Base-by-base conservation (phyloP, 179 eudicot genomes). In the Patellifolia procumbens region DNA sequence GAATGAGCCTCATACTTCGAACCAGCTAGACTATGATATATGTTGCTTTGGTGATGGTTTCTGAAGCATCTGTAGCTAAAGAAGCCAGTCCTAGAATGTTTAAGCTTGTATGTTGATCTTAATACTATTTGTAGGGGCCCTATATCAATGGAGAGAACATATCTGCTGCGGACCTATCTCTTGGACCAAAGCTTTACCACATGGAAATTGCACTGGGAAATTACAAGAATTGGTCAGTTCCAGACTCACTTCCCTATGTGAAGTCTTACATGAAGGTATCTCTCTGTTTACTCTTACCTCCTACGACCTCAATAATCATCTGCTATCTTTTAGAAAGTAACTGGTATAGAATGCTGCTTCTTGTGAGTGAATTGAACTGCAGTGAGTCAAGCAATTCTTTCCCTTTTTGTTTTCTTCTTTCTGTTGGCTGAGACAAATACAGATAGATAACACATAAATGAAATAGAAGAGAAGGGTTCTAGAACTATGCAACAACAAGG, bases 141-240 rank as follows among this genome's bases (percentile, higher is more conserved):
- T 92, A 89, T 70, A 89, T 94, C 79, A 86, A 85, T 58, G 98
- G 98, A 51, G 83, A 89, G 51, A 78, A 70, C 60, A 75, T 94
- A 34, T 87, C 95, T 79, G 93, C 95, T 65, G 96, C 91, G 1
- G 98, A 94, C 81, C 85, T 94, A 79, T 80, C 97, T 26, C 97
- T 94, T 75, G 97, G 90, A 76, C 98, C 98, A 68, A 94, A 94
- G 87, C 91, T 94, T 72, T 91, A 92, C 81, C 98, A 94, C 84
- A 73, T 94, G 78, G 93, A 94, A 83, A 87, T 89, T 81, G 86
- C 95, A 55, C 69, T 94, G 82, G 90, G 89, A 74, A 92, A 94
- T 84, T 92, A 86, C 72, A 94, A 94, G 84, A 88, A 85, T 32
- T 94, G 98, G 98, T 88, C 93, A 0, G 84, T 94, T 75, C 97